Base-by-base conservation (phyloP, 2,329 filamentous ascomycete genomes). In the Ophiostoma himal-ulmi region DNA sequence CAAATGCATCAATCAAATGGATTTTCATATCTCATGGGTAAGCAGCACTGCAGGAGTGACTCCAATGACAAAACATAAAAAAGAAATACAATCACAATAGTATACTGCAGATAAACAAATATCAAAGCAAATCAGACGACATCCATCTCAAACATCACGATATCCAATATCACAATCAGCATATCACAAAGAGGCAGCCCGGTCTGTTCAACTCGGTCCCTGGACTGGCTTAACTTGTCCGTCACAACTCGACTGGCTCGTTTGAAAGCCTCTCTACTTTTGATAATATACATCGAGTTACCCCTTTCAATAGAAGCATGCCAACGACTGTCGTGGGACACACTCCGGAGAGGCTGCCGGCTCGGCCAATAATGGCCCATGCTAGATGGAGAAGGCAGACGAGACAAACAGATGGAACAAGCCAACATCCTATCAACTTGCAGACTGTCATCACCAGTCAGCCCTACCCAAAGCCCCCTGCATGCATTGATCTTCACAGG, bases 401-500 rank as follows among this genome's bases (percentile, higher is more conserved):
- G n/a, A 48, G 7, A 48, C 17, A 17, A 44, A 20, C 14, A 20
- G 14, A 17, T 14, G 17, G 13, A 44, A 6, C 37, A 20, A 20
- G 44, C 5, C 44, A 57, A 2, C 52, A 26, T 57, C 52, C 10
- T 57, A 57, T 14, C n/a, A 57, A 2, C 13, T 10, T 48, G 14
- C 44, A 20, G 20, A 57, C 22, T 13, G n/a, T 22, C n/a, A 22
- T 22, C n/a, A 14, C 52, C 48, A 44, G 39, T 17, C 52, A 57
- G 52, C 52, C 52, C 52, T 57, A 57, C 30, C n/a, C 1, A 57
- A 57, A 57, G 52, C 52, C 52, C 26, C 52, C 5, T 57, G 52
- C 52, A 57, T 57, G 52, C 22, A 26, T 57, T 57, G 52, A 22
- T 57, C 52, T 57, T 57, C 52, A 26, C 52, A 57, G 52, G 52